Conservation (phyloP, 2,329 filamentous ascomycete species). For the Pseudocercospora eumusae region DNA sequence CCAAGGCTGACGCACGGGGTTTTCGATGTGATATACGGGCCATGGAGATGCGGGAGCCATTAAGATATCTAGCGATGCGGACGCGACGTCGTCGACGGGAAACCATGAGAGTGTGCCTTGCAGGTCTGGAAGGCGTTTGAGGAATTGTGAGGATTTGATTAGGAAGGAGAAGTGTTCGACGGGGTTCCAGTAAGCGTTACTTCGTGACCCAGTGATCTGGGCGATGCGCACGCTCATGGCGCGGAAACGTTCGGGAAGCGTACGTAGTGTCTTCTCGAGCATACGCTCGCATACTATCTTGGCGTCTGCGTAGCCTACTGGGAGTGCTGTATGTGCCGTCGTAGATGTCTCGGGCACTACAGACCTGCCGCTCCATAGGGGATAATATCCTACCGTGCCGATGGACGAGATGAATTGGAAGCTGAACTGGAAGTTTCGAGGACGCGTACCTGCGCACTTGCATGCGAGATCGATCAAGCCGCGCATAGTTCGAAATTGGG, state of each 20-base stretch:
- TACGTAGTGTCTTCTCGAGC: slow-evolving; percentile 52
- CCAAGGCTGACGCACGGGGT: slow-evolving; percentile 49
- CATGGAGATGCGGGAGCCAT: slow-evolving; percentile 29
- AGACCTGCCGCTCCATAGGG: slow-evolving; percentile 29
- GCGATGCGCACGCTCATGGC: slow-evolving; percentile 51
- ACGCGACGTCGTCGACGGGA: slow-evolving; percentile 49
- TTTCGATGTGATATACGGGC: slow-evolving; percentile 51
- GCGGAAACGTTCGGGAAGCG: slow-evolving; percentile 47
- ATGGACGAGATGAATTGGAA: slow-evolving; percentile 51
- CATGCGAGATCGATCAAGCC: slow-evolving; percentile 52
- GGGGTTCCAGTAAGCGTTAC: slow-evolving; percentile 58
- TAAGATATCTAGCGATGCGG: slow-evolving; percentile 41
- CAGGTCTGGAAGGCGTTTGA: slow-evolving; percentile 48
- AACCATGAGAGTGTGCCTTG: slow-evolving; percentile 49
- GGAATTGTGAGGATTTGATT: slow-evolving; percentile 53
- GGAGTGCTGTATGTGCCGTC: slow-evolving; percentile 45
- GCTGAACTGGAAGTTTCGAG: slow-evolving; percentile 28
- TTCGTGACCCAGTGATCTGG: slow-evolving; percentile 56
- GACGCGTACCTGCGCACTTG: slow-evolving; percentile 32
- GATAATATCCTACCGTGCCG: slow-evolving; percentile 42
- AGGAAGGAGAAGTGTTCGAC: slow-evolving; percentile 55
- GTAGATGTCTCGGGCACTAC: slow-evolving; percentile 50
- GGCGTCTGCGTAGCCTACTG: slow-evolving; percentile 56
- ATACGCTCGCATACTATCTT: slow-evolving; percentile 56
- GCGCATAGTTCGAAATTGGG: slow-evolving; percentile 54